A percentile compares a stretch with the other conserved stretches of the same genome.
These are phyloP conservation scores for Pichia nakasei DNA, from an alignment of 805 yeast genomes.

Conservation along the genomic window DNA sequence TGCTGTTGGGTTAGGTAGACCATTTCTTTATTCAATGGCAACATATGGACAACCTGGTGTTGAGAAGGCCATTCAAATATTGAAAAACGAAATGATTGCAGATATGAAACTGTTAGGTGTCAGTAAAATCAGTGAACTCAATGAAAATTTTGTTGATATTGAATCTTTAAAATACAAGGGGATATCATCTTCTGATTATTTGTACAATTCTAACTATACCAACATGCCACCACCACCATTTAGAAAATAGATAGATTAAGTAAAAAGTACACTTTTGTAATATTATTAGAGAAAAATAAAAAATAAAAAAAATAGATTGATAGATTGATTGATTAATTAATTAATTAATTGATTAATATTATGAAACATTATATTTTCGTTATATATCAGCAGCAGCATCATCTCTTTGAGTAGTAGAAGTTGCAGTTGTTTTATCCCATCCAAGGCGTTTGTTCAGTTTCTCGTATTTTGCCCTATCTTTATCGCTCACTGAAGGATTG, in stretches of 20 bases:
- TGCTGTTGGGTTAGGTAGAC: slow-evolving; percentile 62
- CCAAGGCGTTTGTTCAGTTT: slow-evolving; percentile 65
- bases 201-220: slow-evolving; percentile 35
- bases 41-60: slow-evolving; percentile 72
- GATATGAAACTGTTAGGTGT: slow-evolving; percentile 59
- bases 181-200: slow-evolving; percentile 55
- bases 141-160: slow-evolving; percentile 29
- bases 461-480: slow-evolving; percentile 72
- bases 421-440: slow-evolving; percentile 38
- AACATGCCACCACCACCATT: slow-evolving; percentile 24
- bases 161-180: slow-evolving; percentile 37
- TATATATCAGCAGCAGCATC: slow-evolving; percentile 5
- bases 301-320: too few relatives aligned
- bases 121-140: slow-evolving; percentile 35
- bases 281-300: too few relatives aligned
- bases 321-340: too few relatives aligned
- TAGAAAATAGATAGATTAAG: slow-evolving; percentile 3
- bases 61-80: slow-evolving; percentile 29
- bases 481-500: slow-evolving; percentile 85
- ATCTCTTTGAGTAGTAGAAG: neutral
- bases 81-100: slow-evolving; percentile 48
- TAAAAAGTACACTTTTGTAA: neutral
- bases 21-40: slow-evolving; percentile 70
- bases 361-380: neutral
- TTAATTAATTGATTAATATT: too few relatives aligned